phyloP scores from a whole-genome alignment of 2,329 filamentous ascomycete species.

The Trichoderma gracile region DNA sequence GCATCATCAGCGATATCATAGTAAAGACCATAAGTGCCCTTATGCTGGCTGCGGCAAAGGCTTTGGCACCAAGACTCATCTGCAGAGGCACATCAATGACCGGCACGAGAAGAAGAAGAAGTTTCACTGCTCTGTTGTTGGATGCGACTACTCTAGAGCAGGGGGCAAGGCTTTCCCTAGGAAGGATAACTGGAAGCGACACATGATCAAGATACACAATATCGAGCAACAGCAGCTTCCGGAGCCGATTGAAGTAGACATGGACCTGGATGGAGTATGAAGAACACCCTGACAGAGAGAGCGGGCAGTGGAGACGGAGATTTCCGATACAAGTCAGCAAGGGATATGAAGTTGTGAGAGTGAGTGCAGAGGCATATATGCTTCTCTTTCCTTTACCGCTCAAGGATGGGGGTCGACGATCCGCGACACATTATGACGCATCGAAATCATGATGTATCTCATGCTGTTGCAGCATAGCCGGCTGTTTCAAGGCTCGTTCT shows the following conservation, averaged over 20 bases:
- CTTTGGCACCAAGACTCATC: conserved; percentile 63
- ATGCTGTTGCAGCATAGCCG: background rate
- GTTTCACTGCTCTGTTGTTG: conserved; percentile 57
- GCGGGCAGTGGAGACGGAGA: background rate
- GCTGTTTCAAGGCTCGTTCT: background rate
- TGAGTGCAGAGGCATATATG: background rate
- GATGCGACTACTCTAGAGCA: conserved; percentile 57
- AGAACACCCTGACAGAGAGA: background rate
- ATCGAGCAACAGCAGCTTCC: conserved; percentile 44
- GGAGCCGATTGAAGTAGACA: conserved; percentile 46
- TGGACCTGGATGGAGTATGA: conserved; percentile 35
- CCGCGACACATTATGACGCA: background rate
- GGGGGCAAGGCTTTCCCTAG: conserved; percentile 61
- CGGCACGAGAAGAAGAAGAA: conserved; percentile 61
- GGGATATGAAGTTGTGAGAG: background rate
- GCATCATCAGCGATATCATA: conserved; percentile 62
- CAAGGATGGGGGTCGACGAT: background rate
- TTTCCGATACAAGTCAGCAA: too few relatives aligned
- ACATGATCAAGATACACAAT: conserved; percentile 62
- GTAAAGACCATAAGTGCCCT: conserved; percentile 58
- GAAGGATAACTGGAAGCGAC: conserved; percentile 64
- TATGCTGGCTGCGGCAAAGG: conserved; percentile 55
- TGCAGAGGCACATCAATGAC: conserved; percentile 63
- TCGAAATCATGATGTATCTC: background rate
- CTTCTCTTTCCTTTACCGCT: background rate